Conservation (phyloP, 192 early-diverging fungal species). For the Mortierella hygrophila region DNA sequence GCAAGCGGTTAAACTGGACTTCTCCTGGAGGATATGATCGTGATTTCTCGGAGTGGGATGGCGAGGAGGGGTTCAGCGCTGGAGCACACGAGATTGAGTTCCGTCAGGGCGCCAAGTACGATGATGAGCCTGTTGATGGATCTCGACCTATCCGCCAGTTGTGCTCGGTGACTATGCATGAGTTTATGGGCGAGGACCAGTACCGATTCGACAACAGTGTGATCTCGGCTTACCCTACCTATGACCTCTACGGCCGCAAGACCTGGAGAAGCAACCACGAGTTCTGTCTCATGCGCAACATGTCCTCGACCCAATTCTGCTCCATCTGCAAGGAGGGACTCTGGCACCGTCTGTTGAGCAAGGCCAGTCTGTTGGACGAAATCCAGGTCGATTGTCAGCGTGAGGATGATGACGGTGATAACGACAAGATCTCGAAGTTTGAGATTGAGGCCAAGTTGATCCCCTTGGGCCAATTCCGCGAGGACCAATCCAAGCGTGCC, state of each 20-base stretch:
- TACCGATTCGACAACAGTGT: slow-evolving; percentile 57
- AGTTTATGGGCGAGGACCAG: slow-evolving; percentile 62
- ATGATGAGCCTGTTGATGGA: slow-evolving; percentile 39
- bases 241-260: slow-evolving; percentile 54
- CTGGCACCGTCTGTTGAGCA: slow-evolving; percentile 63
- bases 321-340: slow-evolving; percentile 71
- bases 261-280: slow-evolving; percentile 70
- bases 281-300: slow-evolving; percentile 73
- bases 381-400: slow-evolving; percentile 53
- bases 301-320: slow-evolving; percentile 63
- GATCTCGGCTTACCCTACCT: slow-evolving; percentile 68
- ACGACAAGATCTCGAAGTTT: slow-evolving; percentile 1
- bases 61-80: slow-evolving; percentile 54
- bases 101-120: slow-evolving; percentile 58
- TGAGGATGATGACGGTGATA: not conserved
- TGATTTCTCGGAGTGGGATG: slow-evolving; percentile 61
- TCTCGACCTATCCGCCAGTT: slow-evolving; percentile 69
- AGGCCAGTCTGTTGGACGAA: slow-evolving; percentile 63
- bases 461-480: slow-evolving; percentile 68
- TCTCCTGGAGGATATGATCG: slow-evolving; percentile 64
- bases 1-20: slow-evolving; percentile 63
- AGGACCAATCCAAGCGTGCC: slow-evolving; percentile 32
- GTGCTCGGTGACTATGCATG: slow-evolving; percentile 68
- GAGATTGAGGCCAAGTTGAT: slow-evolving; percentile 40
- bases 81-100: slow-evolving; percentile 64